A percentile compares a stretch with the other conserved stretches of the same genome.
Conservation (phyloP, 1,139 yeast genomes). For the Blastobotrys indianensis region DNA sequence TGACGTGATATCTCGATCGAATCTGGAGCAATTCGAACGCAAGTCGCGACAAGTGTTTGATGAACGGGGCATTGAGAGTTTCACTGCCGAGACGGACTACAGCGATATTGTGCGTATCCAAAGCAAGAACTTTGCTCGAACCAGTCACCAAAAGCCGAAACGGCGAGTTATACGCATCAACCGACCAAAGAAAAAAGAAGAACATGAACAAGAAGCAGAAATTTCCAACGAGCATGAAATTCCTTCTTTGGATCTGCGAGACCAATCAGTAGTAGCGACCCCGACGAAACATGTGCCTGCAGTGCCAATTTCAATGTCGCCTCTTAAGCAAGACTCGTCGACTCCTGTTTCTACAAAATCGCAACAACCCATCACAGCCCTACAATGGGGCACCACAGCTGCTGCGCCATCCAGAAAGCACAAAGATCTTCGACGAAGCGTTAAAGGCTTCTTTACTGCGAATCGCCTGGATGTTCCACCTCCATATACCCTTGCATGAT, state of each 20-base stretch:
- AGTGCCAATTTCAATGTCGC: not conserved
- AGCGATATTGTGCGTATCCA: constrained; percentile 28
- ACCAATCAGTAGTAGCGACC: not conserved
- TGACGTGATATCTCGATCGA: constrained; percentile 52
- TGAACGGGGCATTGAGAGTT: constrained; percentile 14
- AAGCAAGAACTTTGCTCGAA: constrained; percentile 22
- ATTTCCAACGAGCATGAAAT: constrained; percentile 1
- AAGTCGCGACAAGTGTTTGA: constrained; percentile 15
- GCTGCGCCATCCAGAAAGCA: not conserved
- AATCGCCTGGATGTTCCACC: constrained; percentile 7
- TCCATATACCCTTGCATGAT: constrained; percentile 3
- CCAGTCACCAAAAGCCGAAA: constrained; percentile 26
- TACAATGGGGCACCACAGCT: not conserved
- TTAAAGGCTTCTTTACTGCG: constrained; percentile 3
- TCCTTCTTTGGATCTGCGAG: not conserved
- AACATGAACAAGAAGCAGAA: constrained; percentile 7
- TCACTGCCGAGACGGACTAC: constrained; percentile 24
- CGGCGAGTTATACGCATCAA: constrained; percentile 30
- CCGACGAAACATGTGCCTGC: not conserved
- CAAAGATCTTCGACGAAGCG: not conserved
- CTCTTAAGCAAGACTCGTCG: not conserved
- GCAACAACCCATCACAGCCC: not conserved
- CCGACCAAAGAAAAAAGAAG: not conserved
- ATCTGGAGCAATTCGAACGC: constrained; percentile 25
- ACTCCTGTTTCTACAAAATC: not conserved